phyloP scores from a whole-genome alignment of 106 monocot genomes.

The Alisma plantagoaquatica region DNA sequence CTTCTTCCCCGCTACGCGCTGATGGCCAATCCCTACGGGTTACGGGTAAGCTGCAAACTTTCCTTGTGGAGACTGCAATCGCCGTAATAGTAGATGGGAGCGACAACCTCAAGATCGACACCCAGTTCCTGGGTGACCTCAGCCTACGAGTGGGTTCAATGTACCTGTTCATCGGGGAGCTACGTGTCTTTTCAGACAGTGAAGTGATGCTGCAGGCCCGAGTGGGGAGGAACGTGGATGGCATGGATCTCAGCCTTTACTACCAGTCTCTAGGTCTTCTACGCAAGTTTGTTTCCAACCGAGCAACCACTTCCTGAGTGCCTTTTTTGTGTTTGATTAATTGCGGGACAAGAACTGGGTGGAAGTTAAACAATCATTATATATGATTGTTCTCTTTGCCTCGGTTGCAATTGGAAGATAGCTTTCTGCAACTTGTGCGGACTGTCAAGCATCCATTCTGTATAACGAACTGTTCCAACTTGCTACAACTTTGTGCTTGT shows the following conservation, averaged over 20 bases:
- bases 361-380: no score
- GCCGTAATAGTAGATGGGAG: slow-evolving; percentile 45
- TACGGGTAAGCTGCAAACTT: slow-evolving; percentile 56
- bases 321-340: no score
- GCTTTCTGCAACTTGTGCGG: no score
- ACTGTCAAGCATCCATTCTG: no score
- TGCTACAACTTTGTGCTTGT: no score
- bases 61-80: slow-evolving; percentile 49
- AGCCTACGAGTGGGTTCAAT: slow-evolving; percentile 42
- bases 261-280: slow-evolving; percentile 62
- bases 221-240: slow-evolving; percentile 79
- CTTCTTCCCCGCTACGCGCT: no score
- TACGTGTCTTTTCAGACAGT: slow-evolving; percentile 33
- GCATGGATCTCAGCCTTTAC: slow-evolving; percentile 83
- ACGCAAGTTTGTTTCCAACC: slow-evolving; percentile 56
- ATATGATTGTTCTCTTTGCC: no score
- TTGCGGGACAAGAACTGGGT: no score
- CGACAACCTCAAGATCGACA: slow-evolving; percentile 46
- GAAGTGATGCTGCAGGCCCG: slow-evolving; percentile 72
- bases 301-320: no score
- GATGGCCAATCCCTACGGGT: no score
- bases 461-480: no score
- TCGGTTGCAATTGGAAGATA: no score
- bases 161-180: slow-evolving; percentile 96
- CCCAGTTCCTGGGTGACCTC: slow-evolving; percentile 39